A percentile compares a stretch with the other conserved stretches of the same genome.
These are phyloP conservation scores for Aspergillus sp. DNA, from an alignment of 2,329 filamentous ascomycete genomes.

Conservation along the genomic window DNA sequence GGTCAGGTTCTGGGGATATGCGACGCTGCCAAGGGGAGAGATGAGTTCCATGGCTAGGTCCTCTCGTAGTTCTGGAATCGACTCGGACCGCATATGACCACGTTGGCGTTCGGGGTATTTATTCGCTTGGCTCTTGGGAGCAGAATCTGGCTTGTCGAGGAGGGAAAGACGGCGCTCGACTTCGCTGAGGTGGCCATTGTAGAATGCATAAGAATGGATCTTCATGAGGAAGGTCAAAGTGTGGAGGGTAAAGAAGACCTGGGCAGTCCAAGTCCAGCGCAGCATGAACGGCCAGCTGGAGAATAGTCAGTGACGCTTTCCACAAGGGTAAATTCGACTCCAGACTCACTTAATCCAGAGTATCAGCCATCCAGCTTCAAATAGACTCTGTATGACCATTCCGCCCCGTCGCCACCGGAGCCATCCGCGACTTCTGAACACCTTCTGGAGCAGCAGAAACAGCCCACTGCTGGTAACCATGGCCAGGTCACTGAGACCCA, in stretches of 20 bases:
- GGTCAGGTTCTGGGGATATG: conserved; percentile 83
- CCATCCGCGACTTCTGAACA: conserved; percentile 51
- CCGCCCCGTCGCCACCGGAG: conserved; percentile 70
- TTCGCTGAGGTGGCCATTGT: conserved; percentile 89
- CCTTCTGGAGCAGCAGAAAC: conserved; percentile 63
- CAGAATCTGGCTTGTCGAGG: conserved; percentile 65
- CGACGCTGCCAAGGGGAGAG: conserved; percentile 79
- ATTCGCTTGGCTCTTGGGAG: conserved; percentile 62
- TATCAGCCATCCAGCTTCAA: conserved; percentile 68
- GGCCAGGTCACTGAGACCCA: conserved; percentile 70
- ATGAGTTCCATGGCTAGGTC: conserved; percentile 85
- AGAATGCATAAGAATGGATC: conserved; percentile 97
- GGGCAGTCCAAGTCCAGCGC: conserved; percentile 92
- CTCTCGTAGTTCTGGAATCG: conserved; percentile 64
- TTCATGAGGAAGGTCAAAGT: conserved; percentile 94
- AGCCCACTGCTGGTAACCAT: conserved; percentile 74
- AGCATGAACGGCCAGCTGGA: conserved; percentile 67
- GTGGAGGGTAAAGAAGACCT: conserved; percentile 89
- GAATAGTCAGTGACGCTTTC: conserved; percentile 14
- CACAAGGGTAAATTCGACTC: background rate
- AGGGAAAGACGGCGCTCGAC: conserved; percentile 71
- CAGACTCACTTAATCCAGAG: conserved; percentile 63
- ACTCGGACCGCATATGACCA: conserved; percentile 37
- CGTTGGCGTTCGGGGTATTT: conserved; percentile 55
- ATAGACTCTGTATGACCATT: conserved; percentile 73